phyloP scores from a whole-genome alignment of 768 basidiomycete genomes.

The Lepiota subincarnata region DNA sequence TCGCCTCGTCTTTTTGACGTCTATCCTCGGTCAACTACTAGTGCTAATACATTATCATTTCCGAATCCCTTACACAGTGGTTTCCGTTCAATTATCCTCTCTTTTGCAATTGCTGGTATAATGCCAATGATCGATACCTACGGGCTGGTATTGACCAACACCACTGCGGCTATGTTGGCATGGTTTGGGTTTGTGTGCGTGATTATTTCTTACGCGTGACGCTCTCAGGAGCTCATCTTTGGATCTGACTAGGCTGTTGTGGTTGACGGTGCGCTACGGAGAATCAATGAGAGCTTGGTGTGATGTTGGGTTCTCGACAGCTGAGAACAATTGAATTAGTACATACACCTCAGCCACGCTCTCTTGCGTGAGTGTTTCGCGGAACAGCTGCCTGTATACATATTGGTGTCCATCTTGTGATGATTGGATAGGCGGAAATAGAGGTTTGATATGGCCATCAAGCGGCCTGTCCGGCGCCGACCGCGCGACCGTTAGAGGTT shows the following conservation, averaged over 20 bases:
- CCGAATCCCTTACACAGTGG: slow-evolving; percentile 16
- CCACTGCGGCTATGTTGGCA: slow-evolving; percentile 31
- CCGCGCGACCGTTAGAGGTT: too few species aligned
- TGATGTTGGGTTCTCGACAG: slow-evolving; percentile 53
- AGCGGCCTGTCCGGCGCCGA: too few species aligned
- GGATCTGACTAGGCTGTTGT: slow-evolving; percentile 32
- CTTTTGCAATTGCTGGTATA: slow-evolving; percentile 30
- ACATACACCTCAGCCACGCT: too few species aligned
- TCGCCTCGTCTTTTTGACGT: neutral
- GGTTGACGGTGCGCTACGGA: slow-evolving; percentile 43
- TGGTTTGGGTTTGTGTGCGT: slow-evolving; percentile 43
- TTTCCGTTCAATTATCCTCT: slow-evolving; percentile 29
- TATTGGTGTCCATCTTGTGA: too few species aligned
- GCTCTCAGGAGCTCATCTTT: neutral
- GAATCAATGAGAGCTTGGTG: slow-evolving; percentile 44
- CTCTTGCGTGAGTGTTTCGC: too few species aligned
- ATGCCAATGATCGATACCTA: slow-evolving; percentile 40
- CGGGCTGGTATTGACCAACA: slow-evolving; percentile 41
- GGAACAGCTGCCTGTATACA: too few species aligned
- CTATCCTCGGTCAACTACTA: neutral
- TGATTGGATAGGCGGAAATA: too few species aligned
- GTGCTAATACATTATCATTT: neutral
- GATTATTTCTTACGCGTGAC: slow-evolving; percentile 3
- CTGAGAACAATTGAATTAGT: slow-evolving; percentile 28
- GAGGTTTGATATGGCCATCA: too few species aligned